A percentile compares a stretch with the other conserved stretches of the same genome.
phyloP scores from a whole-genome alignment of 2,329 filamentous ascomycete species.

The Esteya vermicola region DNA sequence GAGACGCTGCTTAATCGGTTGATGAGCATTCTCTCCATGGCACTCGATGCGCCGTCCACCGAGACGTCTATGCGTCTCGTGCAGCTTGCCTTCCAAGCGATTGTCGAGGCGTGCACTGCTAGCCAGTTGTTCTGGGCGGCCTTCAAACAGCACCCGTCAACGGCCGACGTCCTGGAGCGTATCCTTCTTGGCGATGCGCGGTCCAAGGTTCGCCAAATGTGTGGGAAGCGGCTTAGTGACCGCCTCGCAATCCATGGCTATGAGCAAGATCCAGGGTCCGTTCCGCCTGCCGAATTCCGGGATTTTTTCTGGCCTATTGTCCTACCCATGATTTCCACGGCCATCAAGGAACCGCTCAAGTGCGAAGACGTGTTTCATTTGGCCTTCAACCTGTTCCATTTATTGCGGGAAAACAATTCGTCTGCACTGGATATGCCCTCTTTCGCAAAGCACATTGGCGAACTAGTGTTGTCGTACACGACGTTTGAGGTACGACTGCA shows the following conservation, averaged over 20 bases:
- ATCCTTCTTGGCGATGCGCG: conserved; percentile 24
- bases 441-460: conserved; percentile 13
- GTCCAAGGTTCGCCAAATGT: conserved; percentile 20
- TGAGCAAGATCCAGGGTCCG: conserved; percentile 6
- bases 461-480: conserved; percentile 16
- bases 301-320: conserved; percentile 33
- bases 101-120: conserved; percentile 25
- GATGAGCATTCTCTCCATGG: conserved; percentile 15
- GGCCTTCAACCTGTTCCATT: conserved; percentile 24
- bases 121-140: conserved; percentile 24
- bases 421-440: conserved; percentile 15
- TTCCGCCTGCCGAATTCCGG: conserved; percentile 23
- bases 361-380: conserved; percentile 32
- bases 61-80: conserved; percentile 8
- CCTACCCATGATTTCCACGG: conserved; percentile 21
- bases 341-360: conserved; percentile 16
- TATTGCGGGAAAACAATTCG: conserved; percentile 20
- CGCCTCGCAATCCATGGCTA: conserved; percentile 11
- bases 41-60: conserved; percentile 4
- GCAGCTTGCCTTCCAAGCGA: conserved; percentile 20
- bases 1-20: conserved; percentile 16
- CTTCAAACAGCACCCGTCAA: conserved; percentile 17
- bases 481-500: conserved; percentile 16
- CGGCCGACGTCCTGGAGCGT: conserved; percentile 16
- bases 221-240: conserved; percentile 19